Base-by-base conservation (phyloP, 1,139 yeast species). In the Zygosaccharomyces pseudobailii region DNA sequence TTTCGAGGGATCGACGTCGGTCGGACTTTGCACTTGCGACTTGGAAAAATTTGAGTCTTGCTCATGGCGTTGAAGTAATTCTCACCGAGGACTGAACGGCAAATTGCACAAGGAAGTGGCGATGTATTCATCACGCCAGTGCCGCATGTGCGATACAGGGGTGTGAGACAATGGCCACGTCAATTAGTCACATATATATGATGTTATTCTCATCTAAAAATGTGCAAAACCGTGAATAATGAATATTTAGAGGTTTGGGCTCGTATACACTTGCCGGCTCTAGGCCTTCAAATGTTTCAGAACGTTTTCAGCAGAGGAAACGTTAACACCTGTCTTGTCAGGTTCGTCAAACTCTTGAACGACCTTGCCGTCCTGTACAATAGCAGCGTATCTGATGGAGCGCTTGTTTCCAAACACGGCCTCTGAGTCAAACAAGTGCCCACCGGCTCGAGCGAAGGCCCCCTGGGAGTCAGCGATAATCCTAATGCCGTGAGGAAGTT, bases 401-500 rank as follows among this genome's bases (percentile, higher is more conserved):
- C 97, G 79, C 51, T 71, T 69, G 66, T 82, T 82, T 43, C 95
- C 96, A 61, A 87, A 86, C 59, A 84, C 68, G 22, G 54, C 49
- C 55, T 75, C 75, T 49, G 84, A 58, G 62, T 86, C 95, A 55
- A 87, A 84, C 34, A 75, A 71, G 54, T 83, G 71, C 52, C 79
- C 95, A 60, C 84, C 72, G n/a, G 77, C 79, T 51, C 72, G 73
- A 53, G 85, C 76, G 62, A 87, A 87, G 37, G 78, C 82, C 22
- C 87, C 95, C 48, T 72, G 68, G 19, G 94, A 82, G 66, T 88
- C 97, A 43, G 95, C 89, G 54, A 87, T 72, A 62, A 87, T 80
- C 47, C 60, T 58, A n/a, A 62, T 52, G 22, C 55, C 67, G 27
- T 57, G 60, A 3, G 74, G 74, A 31, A 67, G 68, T 13, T 68